Evolutionary conservation across 768 basidiomycete genomes (phyloP).

Genomic region (Rhodocollybia butyracea): DNA sequence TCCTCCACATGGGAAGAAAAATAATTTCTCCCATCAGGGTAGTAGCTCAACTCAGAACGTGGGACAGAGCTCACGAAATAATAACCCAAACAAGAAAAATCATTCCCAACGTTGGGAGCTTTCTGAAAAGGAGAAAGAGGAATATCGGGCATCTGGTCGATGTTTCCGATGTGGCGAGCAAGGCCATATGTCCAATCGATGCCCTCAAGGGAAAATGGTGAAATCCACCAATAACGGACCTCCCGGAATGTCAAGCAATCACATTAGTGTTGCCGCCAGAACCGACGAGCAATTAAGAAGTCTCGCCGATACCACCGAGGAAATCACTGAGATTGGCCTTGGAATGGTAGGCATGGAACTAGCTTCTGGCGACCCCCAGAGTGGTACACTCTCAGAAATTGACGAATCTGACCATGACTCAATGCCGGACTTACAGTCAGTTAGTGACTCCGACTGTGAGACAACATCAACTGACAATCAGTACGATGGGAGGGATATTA

Average conservation of each 20-base stretch:
- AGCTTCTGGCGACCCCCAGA: no score
- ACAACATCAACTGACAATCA: no score
- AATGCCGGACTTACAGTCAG: neutral
- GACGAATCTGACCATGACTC: neutral
- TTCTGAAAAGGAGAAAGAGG: conserved; percentile 9
- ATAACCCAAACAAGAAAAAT: neutral
- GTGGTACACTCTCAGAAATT: neutral
- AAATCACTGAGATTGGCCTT: neutral
- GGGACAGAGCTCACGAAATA: no score
- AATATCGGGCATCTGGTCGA: conserved; percentile 3
- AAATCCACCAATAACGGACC: neutral
- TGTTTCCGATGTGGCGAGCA: conserved; percentile 9
- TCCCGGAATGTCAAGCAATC: conserved; percentile 5
- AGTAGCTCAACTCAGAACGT: no score
- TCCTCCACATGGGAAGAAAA: no score
- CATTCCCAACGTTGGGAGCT: neutral
- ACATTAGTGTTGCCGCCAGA: conserved; percentile 2
- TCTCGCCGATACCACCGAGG: conserved; percentile 2
- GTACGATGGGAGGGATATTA: neutral
- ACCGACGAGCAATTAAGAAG: neutral
- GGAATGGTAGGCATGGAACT: neutral
- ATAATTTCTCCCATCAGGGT: no score
- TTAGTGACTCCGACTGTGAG: no score
- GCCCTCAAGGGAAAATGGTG: conserved; percentile 5
- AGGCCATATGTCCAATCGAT: conserved; percentile 8